Conservation (phyloP, 345 rosid genomes). For the Limnanthes douglasii region DNA sequence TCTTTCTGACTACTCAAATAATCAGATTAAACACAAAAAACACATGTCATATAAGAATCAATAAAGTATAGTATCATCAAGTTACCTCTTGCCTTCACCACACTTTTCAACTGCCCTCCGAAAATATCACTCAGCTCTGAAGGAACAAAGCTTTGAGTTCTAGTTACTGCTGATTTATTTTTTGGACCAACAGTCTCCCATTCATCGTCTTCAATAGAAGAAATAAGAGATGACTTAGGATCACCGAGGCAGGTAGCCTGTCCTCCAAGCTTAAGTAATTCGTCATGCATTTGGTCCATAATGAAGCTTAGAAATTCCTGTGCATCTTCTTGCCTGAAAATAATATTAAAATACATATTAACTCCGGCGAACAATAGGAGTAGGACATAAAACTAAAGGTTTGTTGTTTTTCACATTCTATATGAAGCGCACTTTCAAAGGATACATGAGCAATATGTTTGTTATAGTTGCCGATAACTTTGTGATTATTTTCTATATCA, state of each 20-base stretch:
- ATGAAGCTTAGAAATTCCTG: slow-evolving; percentile 88
- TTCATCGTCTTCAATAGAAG: slow-evolving; percentile 68
- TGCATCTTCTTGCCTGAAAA: slow-evolving; percentile 95
- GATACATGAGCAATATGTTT: too few relatives aligned
- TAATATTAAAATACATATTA: too few relatives aligned
- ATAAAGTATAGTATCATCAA: too few relatives aligned
- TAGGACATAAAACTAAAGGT: too few relatives aligned
- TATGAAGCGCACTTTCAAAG: too few relatives aligned
- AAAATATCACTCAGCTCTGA: slow-evolving; percentile 78
- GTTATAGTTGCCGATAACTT: too few relatives aligned
- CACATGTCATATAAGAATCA: too few relatives aligned
- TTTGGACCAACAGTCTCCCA: slow-evolving; percentile 98
- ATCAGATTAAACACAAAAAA: too few relatives aligned
- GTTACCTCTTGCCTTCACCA: slow-evolving; percentile 75
- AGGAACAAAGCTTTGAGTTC: slow-evolving; percentile 65
- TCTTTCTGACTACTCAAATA: not conserved
- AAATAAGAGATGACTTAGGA: slow-evolving; percentile 30
- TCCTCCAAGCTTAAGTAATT: slow-evolving; percentile 61
- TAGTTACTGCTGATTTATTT: slow-evolving; percentile 78
- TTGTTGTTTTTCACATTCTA: too few relatives aligned
- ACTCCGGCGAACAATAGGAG: slow-evolving; percentile 6
- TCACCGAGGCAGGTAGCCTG: slow-evolving; percentile 15
- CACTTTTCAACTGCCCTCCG: slow-evolving; percentile 71
- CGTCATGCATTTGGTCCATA: slow-evolving; percentile 88
- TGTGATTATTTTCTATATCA: too few relatives aligned